Conservation (phyloP, 768 basidiomycete species). For the Russula griseocarnosa region DNA sequence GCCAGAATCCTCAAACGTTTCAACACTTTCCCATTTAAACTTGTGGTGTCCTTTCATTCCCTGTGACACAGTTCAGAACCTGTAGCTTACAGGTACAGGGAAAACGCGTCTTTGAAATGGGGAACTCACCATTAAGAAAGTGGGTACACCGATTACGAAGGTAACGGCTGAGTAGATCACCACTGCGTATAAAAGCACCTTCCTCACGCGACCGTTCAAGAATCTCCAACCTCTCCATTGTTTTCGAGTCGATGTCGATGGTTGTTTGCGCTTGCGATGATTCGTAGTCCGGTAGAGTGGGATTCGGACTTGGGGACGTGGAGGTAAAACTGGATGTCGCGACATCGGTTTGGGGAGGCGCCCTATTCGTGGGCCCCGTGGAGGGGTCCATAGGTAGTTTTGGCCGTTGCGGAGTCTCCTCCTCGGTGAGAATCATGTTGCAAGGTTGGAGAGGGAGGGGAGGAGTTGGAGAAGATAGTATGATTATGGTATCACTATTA, state of each 20-base stretch:
- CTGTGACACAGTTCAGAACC: background rate
- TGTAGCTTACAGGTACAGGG: background rate
- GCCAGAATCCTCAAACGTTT: background rate
- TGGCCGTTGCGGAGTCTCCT: conserved; percentile 30
- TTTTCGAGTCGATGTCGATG: conserved; percentile 18
- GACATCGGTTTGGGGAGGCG: background rate
- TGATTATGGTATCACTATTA: background rate
- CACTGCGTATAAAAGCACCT: conserved; percentile 46
- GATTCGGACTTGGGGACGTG: conserved; percentile 30
- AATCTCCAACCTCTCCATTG: conserved; percentile 28
- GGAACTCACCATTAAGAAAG: conserved; percentile 52
- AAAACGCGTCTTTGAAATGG: background rate
- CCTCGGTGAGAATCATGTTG: conserved; percentile 36
- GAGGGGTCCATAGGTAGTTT: conserved; percentile 30
- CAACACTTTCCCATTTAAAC: conserved; percentile 3
- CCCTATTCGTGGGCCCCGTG: conserved; percentile 26
- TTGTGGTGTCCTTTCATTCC: background rate
- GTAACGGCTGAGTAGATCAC: conserved; percentile 54
- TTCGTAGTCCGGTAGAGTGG: conserved; percentile 66
- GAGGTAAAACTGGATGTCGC: background rate
- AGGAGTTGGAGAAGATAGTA: background rate
- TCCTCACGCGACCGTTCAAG: conserved; percentile 45
- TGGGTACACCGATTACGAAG: conserved; percentile 52
- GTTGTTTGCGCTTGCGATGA: conserved; percentile 54
- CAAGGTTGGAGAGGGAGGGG: background rate